phyloP scores from a whole-genome alignment of 75 land plant species.

The Adiantum capillusveneris region DNA sequence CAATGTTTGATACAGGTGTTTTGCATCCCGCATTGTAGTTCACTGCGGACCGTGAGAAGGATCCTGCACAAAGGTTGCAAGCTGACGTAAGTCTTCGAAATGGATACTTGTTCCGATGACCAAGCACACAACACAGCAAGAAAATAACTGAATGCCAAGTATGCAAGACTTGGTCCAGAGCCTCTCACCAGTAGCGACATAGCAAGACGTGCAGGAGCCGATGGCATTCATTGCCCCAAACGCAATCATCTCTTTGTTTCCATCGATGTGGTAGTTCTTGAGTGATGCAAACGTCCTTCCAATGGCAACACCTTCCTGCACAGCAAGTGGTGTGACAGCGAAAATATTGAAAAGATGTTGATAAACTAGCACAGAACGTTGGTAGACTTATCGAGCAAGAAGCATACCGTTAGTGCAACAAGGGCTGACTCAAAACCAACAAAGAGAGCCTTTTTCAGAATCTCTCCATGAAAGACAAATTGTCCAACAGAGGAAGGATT shows the following conservation, averaged over 20 bases:
- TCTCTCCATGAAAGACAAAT: constrained; percentile 10
- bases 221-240: constrained; percentile 85
- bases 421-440: constrained; percentile 16
- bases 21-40: constrained; percentile 77
- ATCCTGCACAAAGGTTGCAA: too few relatives aligned
- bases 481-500: constrained; percentile 20
- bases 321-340: too few relatives aligned
- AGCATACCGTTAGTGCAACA: constrained; percentile 18
- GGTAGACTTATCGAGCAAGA: too few relatives aligned
- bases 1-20: constrained; percentile 72
- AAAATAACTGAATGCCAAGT: not conserved
- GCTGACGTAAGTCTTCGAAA: too few relatives aligned
- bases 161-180: too few relatives aligned
- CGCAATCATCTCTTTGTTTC: too few relatives aligned
- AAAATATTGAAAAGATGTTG: too few relatives aligned
- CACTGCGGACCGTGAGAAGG: constrained; percentile 81
- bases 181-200: constrained; percentile 69
- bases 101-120: too few relatives aligned
- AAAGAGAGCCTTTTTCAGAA: constrained; percentile 11
- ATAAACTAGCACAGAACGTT: too few relatives aligned
- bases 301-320: constrained; percentile 32
- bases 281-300: constrained; percentile 80
- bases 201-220: constrained; percentile 82
- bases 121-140: not conserved
- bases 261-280: constrained; percentile 81